A percentile compares a stretch with the other conserved stretches of the same genome.
phyloP scores from a whole-genome alignment of 2,329 filamentous ascomycete genomes.

The Ceratocystis cubensis region DNA sequence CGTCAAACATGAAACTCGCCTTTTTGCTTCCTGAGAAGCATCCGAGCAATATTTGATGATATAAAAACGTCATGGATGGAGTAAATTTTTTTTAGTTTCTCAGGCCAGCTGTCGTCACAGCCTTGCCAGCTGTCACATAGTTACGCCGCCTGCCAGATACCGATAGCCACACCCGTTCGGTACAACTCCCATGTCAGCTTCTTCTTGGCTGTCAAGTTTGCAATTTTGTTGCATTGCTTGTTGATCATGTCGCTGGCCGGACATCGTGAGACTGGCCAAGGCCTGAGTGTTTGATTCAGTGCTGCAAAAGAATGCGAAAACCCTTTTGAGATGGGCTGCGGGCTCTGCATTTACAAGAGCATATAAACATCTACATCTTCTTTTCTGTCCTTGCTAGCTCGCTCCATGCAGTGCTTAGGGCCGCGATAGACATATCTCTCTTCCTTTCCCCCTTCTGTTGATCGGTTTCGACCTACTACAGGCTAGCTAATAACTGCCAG shows the following conservation, averaged over 20 bases:
- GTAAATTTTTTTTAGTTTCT: neutral
- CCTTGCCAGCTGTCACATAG: neutral
- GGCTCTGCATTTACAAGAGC: no score
- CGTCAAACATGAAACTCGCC: conserved; percentile 1
- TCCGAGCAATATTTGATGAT: neutral
- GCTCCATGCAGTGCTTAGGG: no score
- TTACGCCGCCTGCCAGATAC: neutral
- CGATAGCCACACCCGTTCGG: neutral
- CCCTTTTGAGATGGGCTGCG: no score
- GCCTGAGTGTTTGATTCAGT: neutral
- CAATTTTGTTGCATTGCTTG: neutral
- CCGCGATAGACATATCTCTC: no score
- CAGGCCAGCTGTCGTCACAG: neutral
- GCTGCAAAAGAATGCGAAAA: neutral
- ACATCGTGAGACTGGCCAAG: neutral
- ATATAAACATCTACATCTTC: no score
- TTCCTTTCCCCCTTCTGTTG: no score
- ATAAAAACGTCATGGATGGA: neutral
- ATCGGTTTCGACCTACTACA: no score
- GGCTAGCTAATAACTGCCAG: no score
- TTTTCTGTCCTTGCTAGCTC: no score
- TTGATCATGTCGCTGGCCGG: neutral
- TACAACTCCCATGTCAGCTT: neutral
- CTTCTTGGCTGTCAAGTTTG: neutral
- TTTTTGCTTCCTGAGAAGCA: neutral